Evolutionary conservation across 139 green algal species (phyloP), one percentile per base, ranked within the genome.

Genomic region (Picochlorum sp.): DNA sequence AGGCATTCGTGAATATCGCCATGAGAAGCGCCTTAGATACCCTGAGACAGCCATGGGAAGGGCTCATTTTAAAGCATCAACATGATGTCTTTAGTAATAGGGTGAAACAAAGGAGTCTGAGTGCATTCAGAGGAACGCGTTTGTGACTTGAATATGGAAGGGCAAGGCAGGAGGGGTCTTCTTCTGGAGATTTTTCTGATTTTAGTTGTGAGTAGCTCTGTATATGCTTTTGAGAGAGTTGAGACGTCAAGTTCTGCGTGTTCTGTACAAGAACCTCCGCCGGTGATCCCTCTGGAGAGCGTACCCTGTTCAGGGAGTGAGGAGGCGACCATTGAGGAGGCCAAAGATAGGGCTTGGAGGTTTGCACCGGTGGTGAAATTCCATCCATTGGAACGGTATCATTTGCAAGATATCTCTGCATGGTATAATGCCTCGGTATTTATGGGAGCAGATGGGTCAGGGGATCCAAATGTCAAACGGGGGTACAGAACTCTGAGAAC

Each of bases 401-500:
- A 54, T 23, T 21, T 21, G 11, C 47, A 54, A 21, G n/a, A 21
- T 54, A 54, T 54, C 1, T 21, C 47, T 10, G 47, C n/a, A 21
- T 54, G 47, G 47, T 54, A 54, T 54, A 54, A 54, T 54, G 47
- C 47, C n/a, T 54, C 47, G n/a, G 6, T 20, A 21, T 54, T 54
- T 20, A 15, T 54, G 47, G 16, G 16, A 21, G 18, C 11, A 20
- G 47, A 54, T 54, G 47, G 47, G 47, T 54, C 47, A 54, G 34
- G 8, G 34, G 47, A 54, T 21, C 47, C 47, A 54, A 54, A 21
- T 20, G 47, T 54, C n/a, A 20, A 54, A 21, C 16, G 0, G 3
- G 47, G n/a, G 15, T 54, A 54, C n/a, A 20, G 47, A 9, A 54
- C 47, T 54, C 24, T 54, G 47, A 54, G 16, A 54, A 21, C 18